These are phyloP conservation scores for Heimioporus sp. DNA, from an alignment of 768 basidiomycete species.

Conservation along the genomic window DNA sequence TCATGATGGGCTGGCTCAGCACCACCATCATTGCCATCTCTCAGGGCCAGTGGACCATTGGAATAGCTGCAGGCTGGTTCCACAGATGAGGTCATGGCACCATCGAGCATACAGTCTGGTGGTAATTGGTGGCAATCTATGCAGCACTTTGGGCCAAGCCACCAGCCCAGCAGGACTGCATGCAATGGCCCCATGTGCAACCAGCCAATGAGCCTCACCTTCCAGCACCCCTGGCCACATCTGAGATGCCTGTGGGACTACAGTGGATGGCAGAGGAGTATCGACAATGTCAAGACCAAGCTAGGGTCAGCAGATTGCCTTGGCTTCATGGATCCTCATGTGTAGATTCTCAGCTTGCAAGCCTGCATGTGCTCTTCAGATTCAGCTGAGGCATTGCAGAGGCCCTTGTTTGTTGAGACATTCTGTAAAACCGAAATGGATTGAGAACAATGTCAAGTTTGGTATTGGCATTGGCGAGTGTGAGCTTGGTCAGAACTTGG, in stretches of 20 bases:
- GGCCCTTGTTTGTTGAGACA: too few species aligned
- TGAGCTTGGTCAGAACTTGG: too few species aligned
- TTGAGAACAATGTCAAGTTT: too few species aligned
- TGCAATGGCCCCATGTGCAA: conserved; percentile 14
- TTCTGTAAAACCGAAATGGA: too few species aligned
- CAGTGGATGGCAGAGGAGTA: conserved; percentile 70
- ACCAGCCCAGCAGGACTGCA: conserved; percentile 19
- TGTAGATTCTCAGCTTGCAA: too few species aligned
- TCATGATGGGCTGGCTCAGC: conserved; percentile 6
- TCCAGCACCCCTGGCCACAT: conserved; percentile 14
- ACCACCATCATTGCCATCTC: conserved; percentile 58
- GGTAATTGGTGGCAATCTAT: conserved; percentile 22
- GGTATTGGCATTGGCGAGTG: too few species aligned
- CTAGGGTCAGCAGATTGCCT: conserved; percentile 15
- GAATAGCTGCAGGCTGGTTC: conserved; percentile 51
- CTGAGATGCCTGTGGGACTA: conserved; percentile 63
- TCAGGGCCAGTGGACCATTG: conserved; percentile 72
- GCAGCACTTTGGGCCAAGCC: conserved; percentile 14
- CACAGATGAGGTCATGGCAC: conserved; percentile 19
- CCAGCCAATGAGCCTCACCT: conserved; percentile 15
- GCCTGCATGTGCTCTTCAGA: too few species aligned
- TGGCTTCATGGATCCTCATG: too few species aligned
- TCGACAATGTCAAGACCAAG: conserved; percentile 21
- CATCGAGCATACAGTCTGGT: conserved; percentile 9
- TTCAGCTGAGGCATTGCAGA: too few species aligned